These are phyloP conservation scores for Stephania yunnanensis DNA, from an alignment of 164 flowering plant genomes.

Conservation along the genomic window DNA sequence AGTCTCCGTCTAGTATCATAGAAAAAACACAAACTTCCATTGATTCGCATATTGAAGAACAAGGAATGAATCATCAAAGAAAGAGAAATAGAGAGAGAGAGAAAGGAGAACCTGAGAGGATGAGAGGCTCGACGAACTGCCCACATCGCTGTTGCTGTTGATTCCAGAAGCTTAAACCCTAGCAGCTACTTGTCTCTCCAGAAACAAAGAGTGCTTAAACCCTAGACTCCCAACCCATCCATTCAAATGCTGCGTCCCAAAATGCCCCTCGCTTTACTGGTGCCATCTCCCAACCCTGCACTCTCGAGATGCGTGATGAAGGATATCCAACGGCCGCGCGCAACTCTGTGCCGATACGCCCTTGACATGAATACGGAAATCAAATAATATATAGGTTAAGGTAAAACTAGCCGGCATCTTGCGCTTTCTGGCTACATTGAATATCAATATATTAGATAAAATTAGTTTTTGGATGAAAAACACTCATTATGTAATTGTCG, in stretches of 20 bases:
- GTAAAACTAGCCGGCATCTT: too few species aligned
- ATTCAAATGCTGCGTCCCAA: neutral
- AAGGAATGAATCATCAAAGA: neutral
- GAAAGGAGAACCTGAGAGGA: neutral
- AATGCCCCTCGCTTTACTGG: too few species aligned
- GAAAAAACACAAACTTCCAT: neutral
- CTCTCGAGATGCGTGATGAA: too few species aligned
- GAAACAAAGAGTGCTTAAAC: neutral
- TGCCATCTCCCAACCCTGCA: too few species aligned
- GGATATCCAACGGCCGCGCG: too few species aligned
- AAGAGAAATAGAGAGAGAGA: neutral
- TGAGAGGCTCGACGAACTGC: neutral
- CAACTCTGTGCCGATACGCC: too few species aligned
- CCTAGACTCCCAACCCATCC: neutral
- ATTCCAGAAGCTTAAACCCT: neutral
- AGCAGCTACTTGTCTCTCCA: neutral
- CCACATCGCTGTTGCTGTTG: neutral
- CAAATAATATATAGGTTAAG: too few species aligned
- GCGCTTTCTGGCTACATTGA: too few species aligned
- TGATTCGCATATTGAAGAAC: neutral
- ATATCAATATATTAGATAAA: too few species aligned
- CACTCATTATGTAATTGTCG: too few species aligned
- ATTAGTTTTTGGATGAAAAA: too few species aligned
- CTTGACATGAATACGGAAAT: too few species aligned
- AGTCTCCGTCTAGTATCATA: neutral